phyloP scores from a whole-genome alignment of 2,329 filamentous ascomycete genomes.

The Ophiocordyceps camponoti-leonardi region DNA sequence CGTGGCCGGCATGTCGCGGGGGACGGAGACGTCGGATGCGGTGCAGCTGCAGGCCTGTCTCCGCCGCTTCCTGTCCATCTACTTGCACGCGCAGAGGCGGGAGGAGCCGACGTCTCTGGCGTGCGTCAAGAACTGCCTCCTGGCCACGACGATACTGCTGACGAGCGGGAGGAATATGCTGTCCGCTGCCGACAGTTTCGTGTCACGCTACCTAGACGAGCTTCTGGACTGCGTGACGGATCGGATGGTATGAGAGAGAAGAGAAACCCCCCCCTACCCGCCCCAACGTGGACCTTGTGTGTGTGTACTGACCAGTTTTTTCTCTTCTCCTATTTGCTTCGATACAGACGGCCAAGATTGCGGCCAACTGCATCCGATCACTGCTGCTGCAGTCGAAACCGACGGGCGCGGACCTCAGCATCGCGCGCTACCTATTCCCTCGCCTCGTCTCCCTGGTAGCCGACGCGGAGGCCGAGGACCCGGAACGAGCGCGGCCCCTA shows the following conservation, averaged over 20 bases:
- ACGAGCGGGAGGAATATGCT: conserved; percentile 63
- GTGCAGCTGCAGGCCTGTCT: conserved; percentile 68
- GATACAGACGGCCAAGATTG: conserved; percentile 62
- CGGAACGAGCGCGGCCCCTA: conserved; percentile 55
- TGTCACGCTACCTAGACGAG: conserved; percentile 61
- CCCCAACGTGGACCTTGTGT: no score
- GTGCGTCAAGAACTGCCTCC: conserved; percentile 83
- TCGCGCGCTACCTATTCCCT: conserved; percentile 59
- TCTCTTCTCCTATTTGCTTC: neutral
- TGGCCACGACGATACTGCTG: conserved; percentile 78
- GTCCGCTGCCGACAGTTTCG: conserved; percentile 55
- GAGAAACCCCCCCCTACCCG: no score
- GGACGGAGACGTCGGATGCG: conserved; percentile 31
- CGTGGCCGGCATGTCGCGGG: conserved; percentile 52
- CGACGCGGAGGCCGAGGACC: conserved; percentile 55
- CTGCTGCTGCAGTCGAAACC: conserved; percentile 52
- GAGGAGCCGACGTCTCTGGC: conserved; percentile 59
- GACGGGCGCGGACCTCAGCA: conserved; percentile 50
- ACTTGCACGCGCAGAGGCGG: conserved; percentile 57
- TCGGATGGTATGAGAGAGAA: conserved; percentile 42
- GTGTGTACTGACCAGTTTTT: neutral
- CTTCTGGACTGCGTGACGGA: conserved; percentile 70
- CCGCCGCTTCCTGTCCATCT: conserved; percentile 65
- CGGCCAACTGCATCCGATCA: conserved; percentile 76
- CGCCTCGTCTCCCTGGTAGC: conserved; percentile 61